Evolutionary conservation across 2,329 filamentous ascomycete genomes (phyloP), one percentile per base, ranked within the genome.

Genomic region (Trichophyton simii): DNA sequence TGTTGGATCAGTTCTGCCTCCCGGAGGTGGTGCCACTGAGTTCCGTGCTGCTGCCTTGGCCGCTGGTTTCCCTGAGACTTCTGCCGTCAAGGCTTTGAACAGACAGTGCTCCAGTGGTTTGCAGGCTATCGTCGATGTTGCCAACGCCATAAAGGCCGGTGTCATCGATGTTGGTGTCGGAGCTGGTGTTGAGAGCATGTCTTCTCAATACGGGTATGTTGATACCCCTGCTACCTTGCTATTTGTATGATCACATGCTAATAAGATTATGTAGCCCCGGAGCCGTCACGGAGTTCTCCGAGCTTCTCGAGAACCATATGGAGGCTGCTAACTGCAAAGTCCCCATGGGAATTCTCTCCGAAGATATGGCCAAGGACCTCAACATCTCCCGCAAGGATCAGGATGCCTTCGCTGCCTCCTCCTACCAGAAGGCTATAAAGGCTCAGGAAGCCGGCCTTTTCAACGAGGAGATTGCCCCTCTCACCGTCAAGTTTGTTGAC

Each of bases 171-270:
- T 97, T 65, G 94, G 94, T 68, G 85, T 97, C 68, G 94, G 92
- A 67, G 91, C 91, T 20, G 94, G 94, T 71, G 91, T 96, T 25
- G 94, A 99, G 84, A 94, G 88, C 80, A 99, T 99, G 94, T 89
- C 84, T 71, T 81, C 82, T 62, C 88, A 96, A 72, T 97, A 97
- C 74, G 94, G 92, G 85, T 88, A 78, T 68, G 83, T 75, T 41
- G n/a, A 20, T n/a, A 1, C 9, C 25, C 44, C 25, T 1, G 60
- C 31, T 55, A 15, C 34, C 9, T 18, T n/a, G n/a, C 8, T 6
- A 55, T 18, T 28, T 52, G 13, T 48, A 28, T 31, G 15, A 15
- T 60, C 60, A 25, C 52, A 15, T 57, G 4, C 52, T 55, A 55
- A 55, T 13, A 18, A 6, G 11, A 22, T 22, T 9, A 9, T 46